Evolutionary conservation across 495 filamentous ascomycete genomes (phyloP).

Genomic region (Sordaria brevicollis): DNA sequence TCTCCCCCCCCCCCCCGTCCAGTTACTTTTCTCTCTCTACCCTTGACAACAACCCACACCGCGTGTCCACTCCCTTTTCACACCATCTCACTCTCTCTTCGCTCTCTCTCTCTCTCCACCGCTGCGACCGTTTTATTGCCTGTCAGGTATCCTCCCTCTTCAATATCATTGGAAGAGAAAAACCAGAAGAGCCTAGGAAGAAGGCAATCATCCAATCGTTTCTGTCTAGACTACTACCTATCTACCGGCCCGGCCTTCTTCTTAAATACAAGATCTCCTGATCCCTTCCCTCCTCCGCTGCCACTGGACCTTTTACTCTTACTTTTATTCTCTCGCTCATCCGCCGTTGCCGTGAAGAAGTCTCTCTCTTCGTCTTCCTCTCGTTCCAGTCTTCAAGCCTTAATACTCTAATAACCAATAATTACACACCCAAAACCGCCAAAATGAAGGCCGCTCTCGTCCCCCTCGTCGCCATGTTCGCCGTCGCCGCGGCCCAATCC

Average conservation of each 20-base stretch:
- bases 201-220: neutral
- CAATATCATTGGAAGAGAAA: neutral
- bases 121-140: neutral
- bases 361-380: neutral
- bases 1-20: neutral
- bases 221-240: neutral
- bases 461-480: conserved; percentile 20
- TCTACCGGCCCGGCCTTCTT: neutral
- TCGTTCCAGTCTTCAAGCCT: neutral
- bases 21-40: neutral
- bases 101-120: neutral
- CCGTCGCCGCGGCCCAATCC: conserved; percentile 19
- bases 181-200: neutral
- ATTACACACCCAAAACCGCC: neutral
- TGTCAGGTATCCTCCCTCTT: neutral
- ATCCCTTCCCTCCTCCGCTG: neutral
- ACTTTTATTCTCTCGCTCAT: neutral
- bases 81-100: neutral
- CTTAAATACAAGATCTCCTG: neutral
- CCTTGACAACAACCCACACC: neutral
- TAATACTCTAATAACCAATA: neutral
- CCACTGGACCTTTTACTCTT: too few relatives aligned
- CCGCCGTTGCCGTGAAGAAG: neutral
- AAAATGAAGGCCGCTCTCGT: conserved; percentile 29
- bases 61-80: neutral